Conservation (phyloP, 768 basidiomycete genomes). For the Hygrophorus russula region DNA sequence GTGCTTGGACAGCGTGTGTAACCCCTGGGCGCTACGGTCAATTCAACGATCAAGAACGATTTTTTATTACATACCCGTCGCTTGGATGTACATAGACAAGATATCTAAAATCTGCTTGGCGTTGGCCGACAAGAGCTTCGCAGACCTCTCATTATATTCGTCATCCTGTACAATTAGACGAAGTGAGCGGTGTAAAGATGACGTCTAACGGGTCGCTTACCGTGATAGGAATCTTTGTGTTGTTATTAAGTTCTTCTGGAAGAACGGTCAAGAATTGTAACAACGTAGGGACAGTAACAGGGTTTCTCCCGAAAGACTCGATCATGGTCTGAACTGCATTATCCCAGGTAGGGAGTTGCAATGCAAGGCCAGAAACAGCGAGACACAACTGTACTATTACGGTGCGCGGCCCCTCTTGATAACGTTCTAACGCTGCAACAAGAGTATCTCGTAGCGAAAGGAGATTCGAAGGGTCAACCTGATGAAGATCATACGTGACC, state of each 20-base stretch:
- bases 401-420: conserved; percentile 67
- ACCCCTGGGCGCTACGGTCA: conserved; percentile 46
- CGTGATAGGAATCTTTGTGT: conserved; percentile 79
- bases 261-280: conserved; percentile 85
- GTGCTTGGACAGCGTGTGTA: conserved; percentile 62
- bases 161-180: conserved; percentile 44
- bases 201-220: conserved; percentile 35
- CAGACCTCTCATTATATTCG: conserved; percentile 55
- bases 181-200: conserved; percentile 1
- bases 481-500: conserved; percentile 92
- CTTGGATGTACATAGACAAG: conserved; percentile 80
- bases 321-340: conserved; percentile 76
- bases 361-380: conserved; percentile 80
- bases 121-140: conserved; percentile 53
- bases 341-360: conserved; percentile 82
- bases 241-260: conserved; percentile 80
- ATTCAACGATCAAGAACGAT: background rate
- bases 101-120: conserved; percentile 65
- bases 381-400: conserved; percentile 86
- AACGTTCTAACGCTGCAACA: conserved; percentile 59
- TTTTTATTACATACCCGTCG: conserved; percentile 49
- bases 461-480: conserved; percentile 66
- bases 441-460: conserved; percentile 83
- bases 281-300: conserved; percentile 70
- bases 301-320: conserved; percentile 75